Conservation (phyloP, 1,284 basidiomycete species). For the Macrocybe sp. region DNA sequence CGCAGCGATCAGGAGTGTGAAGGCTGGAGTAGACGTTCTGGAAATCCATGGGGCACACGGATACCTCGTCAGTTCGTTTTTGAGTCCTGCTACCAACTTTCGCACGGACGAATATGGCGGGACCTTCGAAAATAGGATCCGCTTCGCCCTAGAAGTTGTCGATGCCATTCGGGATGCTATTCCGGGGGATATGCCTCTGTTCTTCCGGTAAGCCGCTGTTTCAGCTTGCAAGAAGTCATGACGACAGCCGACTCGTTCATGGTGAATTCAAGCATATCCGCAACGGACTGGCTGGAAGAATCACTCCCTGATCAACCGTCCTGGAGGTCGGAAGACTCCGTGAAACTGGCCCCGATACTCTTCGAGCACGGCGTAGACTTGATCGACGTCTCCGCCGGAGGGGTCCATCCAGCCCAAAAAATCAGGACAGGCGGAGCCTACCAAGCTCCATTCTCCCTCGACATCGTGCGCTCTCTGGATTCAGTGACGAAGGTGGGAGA, state of each 20-base stretch:
- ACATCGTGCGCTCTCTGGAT: conserved; percentile 2
- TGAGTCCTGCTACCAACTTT: conserved; percentile 62
- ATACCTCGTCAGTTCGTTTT: conserved; percentile 50
- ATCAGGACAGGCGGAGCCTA: conserved; percentile 42
- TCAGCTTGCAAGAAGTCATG: not conserved
- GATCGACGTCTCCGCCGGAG: conserved; percentile 61
- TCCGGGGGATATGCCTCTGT: conserved; percentile 57
- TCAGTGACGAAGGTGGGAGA: conserved; percentile 1
- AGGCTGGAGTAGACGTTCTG: conserved; percentile 62
- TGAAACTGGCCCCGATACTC: conserved; percentile 45
- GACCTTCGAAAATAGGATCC: conserved; percentile 63
- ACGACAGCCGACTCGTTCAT: too few species aligned
- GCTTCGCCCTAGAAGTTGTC: conserved; percentile 56
- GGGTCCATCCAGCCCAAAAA: conserved; percentile 44
- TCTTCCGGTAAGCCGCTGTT: conserved; percentile 47
- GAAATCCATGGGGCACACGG: conserved; percentile 68
- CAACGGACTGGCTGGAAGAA: conserved; percentile 59
- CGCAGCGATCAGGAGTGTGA: conserved; percentile 48
- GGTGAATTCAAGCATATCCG: conserved; percentile 38
- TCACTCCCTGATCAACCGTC: conserved; percentile 40
- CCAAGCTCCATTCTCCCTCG: conserved; percentile 23
- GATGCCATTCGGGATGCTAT: conserved; percentile 49
- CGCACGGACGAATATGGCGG: conserved; percentile 75
- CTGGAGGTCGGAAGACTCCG: conserved; percentile 62
- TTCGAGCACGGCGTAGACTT: conserved; percentile 60